phyloP scores from a whole-genome alignment of 352 stramenopile genomes.

The Saprolegnia diclina region DNA sequence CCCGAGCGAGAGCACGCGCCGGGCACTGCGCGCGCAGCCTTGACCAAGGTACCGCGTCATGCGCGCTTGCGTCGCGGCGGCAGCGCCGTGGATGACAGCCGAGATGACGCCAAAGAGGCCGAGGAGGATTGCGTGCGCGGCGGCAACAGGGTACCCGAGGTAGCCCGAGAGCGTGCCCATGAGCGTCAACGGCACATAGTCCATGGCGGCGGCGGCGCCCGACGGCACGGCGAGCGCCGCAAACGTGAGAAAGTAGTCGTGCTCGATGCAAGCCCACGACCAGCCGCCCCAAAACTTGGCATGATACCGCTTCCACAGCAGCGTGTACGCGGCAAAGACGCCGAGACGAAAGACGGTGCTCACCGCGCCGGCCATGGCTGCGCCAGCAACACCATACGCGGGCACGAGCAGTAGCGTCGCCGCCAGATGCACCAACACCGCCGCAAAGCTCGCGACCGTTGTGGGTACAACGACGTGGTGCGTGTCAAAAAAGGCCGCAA shows the following conservation, averaged over 20 bases:
- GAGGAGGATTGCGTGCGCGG: background rate
- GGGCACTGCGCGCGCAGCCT: background rate
- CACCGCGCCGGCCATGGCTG: background rate
- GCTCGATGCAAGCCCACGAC: constrained; percentile 15
- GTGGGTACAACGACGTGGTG: constrained; percentile 9
- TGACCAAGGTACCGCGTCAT: constrained; percentile 1
- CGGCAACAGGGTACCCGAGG: background rate
- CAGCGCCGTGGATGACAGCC: background rate
- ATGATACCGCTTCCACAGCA: constrained; percentile 19
- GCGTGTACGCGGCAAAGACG: constrained; percentile 6
- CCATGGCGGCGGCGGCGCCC: background rate
- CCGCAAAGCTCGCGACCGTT: constrained; percentile 10
- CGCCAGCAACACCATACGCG: constrained; percentile 3
- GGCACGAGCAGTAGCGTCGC: constrained; percentile 23
- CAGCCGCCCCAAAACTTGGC: constrained; percentile 11
- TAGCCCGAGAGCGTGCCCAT: background rate
- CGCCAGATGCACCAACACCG: constrained; percentile 8
- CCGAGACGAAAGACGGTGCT: constrained; percentile 3
- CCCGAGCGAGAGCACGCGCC: background rate
- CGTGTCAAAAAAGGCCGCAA: constrained; percentile 24
- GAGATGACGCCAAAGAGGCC: background rate
- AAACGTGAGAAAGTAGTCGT: constrained; percentile 1
- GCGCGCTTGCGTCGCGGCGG: background rate
- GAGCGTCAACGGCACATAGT: background rate
- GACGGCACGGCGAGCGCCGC: background rate